These are phyloP conservation scores for Fonsecaea pugnacius DNA, from an alignment of 2,329 filamentous ascomycete genomes.

Conservation along the genomic window DNA sequence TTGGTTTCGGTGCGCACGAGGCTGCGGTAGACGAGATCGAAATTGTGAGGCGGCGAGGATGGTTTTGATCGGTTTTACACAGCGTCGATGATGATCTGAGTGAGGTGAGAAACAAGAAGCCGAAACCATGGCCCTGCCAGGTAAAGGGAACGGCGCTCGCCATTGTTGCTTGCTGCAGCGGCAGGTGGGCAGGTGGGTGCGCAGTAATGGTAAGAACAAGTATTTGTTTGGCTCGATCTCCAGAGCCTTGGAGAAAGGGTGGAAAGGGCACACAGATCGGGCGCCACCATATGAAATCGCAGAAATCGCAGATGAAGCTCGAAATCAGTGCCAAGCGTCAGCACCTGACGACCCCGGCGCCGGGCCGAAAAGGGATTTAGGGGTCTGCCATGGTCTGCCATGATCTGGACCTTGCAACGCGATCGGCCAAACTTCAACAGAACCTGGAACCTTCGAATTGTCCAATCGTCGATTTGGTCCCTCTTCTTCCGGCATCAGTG, in stretches of 20 bases:
- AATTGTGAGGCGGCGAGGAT: constrained; percentile 1
- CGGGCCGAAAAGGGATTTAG: background rate
- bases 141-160: constrained; percentile 14
- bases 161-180: constrained; percentile 22
- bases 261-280: constrained; percentile 29
- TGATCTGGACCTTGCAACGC: constrained; percentile 10
- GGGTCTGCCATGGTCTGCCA: background rate
- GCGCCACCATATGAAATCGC: constrained; percentile 6
- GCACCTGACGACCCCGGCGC: constrained; percentile 4
- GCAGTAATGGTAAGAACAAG: constrained; percentile 5
- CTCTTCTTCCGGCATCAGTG: background rate
- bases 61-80: background rate
- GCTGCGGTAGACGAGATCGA: constrained; percentile 4
- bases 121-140: constrained; percentile 8
- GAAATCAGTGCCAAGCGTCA: constrained; percentile 18
- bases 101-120: constrained; percentile 9
- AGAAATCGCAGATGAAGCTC: constrained; percentile 7
- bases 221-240: constrained; percentile 33
- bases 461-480: constrained; percentile 5
- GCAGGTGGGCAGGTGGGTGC: constrained; percentile 10
- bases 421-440: constrained; percentile 1
- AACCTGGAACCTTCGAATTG: background rate
- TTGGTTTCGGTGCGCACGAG: background rate
- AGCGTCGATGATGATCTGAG: constrained; percentile 13
- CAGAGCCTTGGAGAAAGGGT: constrained; percentile 22